Conservation (phyloP, 1,284 basidiomycete species). For the Microbotryum violaceum region DNA sequence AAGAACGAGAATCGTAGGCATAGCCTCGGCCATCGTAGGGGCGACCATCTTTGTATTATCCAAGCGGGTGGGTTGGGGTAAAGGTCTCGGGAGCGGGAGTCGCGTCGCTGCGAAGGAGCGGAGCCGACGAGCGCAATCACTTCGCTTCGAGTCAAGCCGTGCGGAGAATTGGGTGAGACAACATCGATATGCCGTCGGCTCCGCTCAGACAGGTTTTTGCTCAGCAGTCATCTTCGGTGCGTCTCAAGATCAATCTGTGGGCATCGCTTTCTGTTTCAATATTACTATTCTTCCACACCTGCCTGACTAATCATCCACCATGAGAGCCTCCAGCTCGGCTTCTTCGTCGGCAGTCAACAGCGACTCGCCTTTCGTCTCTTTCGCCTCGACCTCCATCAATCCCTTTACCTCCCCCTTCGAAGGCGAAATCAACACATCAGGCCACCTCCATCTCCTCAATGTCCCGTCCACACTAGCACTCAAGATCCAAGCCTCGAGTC, state of each 20-base stretch:
- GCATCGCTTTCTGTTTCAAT: too few species aligned
- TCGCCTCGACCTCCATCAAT: constrained; percentile 9
- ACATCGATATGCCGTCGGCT: too few species aligned
- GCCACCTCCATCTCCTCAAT: constrained; percentile 58
- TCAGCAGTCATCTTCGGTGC: too few species aligned
- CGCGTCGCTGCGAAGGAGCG: too few species aligned
- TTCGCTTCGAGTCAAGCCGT: too few species aligned
- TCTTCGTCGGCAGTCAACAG: constrained; percentile 32
- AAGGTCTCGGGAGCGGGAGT: not conserved
- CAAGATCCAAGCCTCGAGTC: constrained; percentile 54
- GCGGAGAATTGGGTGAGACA: too few species aligned
- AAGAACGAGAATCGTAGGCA: constrained; percentile 92
- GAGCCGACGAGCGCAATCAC: too few species aligned
- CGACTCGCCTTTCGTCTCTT: constrained; percentile 12
- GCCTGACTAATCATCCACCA: constrained; percentile 20
- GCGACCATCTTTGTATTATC: too few species aligned
- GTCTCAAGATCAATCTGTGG: too few species aligned
- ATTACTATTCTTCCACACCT: too few species aligned
- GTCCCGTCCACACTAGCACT: constrained; percentile 77
- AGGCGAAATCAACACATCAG: constrained; percentile 8
- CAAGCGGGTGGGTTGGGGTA: not conserved
- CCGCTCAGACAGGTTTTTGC: too few species aligned
- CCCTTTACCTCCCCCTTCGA: not conserved
- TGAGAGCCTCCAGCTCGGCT: constrained; percentile 25
- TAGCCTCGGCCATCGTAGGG: constrained; percentile 58